phyloP scores from a whole-genome alignment of 192 early-diverging fungal species.

The Funneliformis mosseae region DNA sequence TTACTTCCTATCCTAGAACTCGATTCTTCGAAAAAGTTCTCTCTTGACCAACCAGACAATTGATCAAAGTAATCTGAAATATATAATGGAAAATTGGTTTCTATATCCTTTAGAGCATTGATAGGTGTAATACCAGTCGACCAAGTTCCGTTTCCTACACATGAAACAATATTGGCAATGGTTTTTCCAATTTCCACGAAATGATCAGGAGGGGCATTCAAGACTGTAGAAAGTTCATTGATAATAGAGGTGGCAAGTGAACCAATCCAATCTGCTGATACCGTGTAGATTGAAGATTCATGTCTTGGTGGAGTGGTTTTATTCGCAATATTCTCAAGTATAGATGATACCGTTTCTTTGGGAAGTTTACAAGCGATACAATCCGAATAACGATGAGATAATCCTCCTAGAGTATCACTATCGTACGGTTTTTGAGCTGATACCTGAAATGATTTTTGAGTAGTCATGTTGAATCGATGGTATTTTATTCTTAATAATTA shows the following conservation, averaged over 20 bases:
- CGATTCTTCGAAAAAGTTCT: not conserved
- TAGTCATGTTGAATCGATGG: too few species aligned
- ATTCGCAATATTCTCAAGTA: not conserved
- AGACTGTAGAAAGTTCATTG: not conserved
- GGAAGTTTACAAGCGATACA: not conserved
- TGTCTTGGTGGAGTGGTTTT: too few species aligned
- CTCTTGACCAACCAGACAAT: constrained; percentile 8
- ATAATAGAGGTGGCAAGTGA: not conserved
- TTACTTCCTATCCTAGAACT: not conserved
- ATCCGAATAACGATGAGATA: not conserved
- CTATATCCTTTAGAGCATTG: not conserved
- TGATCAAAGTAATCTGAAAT: constrained; percentile 10
- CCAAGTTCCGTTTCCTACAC: constrained; percentile 13
- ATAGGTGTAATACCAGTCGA: not conserved
- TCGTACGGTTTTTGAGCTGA: too few species aligned
- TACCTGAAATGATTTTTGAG: too few species aligned
- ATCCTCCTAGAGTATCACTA: not conserved
- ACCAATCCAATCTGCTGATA: not conserved
- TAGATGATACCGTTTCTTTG: not conserved
- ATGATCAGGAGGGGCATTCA: not conserved
- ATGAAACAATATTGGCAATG: not conserved
- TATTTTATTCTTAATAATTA: too few species aligned
- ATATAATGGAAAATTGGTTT: not conserved
- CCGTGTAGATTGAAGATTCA: not conserved
- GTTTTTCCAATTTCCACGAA: not conserved